phyloP scores from a whole-genome alignment of 2,329 filamentous ascomycete genomes.

The Aureobasidium subglaciale region DNA sequence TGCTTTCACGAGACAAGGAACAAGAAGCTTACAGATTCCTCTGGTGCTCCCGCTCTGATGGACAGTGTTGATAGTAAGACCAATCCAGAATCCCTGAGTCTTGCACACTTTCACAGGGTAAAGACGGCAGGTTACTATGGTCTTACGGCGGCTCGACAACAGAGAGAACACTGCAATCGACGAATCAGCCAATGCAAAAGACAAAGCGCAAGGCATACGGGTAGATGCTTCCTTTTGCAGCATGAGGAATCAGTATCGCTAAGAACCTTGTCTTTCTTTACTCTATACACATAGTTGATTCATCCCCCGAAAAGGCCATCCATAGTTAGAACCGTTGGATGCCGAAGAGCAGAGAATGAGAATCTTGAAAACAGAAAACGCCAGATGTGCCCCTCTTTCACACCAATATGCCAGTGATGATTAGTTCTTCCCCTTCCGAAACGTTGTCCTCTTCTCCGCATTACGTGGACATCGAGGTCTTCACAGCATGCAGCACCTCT shows the following conservation, averaged over 20 bases:
- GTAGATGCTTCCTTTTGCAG: background rate
- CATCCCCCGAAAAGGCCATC: background rate
- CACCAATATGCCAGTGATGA: slow-evolving; percentile 8
- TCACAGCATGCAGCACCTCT: background rate
- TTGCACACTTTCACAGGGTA: too few relatives aligned
- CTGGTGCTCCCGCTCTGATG: too few relatives aligned
- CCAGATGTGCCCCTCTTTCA: background rate
- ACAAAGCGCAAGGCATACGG: background rate
- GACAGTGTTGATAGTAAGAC: too few relatives aligned
- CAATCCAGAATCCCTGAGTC: too few relatives aligned
- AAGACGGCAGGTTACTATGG: too few relatives aligned
- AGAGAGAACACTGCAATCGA: too few relatives aligned
- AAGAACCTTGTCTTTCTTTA: background rate
- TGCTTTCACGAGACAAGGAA: background rate
- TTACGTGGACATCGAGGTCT: background rate
- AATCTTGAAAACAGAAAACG: background rate
- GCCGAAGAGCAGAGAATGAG: background rate
- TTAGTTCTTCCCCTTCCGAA: background rate
- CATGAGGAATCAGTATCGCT: background rate
- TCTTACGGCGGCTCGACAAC: too few relatives aligned
- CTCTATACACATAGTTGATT: background rate
- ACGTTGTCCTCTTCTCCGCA: background rate
- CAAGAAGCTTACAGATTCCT: background rate
- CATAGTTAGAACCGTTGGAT: background rate
- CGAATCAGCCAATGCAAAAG: too few relatives aligned